These are phyloP conservation scores for Achaetomiella virescens DNA, from an alignment of 495 filamentous ascomycete genomes.

Conservation along the genomic window DNA sequence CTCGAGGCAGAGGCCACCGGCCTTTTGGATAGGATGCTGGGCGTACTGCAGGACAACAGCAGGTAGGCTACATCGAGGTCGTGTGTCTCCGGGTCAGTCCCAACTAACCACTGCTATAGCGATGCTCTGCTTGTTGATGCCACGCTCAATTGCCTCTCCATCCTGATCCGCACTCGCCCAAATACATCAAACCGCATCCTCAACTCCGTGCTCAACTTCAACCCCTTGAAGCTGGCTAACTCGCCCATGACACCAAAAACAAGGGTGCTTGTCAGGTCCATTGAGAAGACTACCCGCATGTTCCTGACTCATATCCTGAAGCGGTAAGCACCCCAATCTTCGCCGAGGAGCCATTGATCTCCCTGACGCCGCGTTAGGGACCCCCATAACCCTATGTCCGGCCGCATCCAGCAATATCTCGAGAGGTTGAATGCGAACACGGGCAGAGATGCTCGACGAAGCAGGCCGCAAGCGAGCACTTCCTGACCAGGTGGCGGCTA, in stretches of 20 bases:
- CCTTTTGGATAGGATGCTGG: slow-evolving; percentile 82
- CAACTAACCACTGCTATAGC: slow-evolving; percentile 39
- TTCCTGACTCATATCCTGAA: slow-evolving; percentile 74
- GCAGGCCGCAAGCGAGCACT: slow-evolving; percentile 66
- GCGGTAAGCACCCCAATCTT: slow-evolving; percentile 44
- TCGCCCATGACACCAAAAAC: slow-evolving; percentile 69
- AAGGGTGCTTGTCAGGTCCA: slow-evolving; percentile 79
- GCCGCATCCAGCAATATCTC: slow-evolving; percentile 73
- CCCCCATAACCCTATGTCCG: slow-evolving; percentile 57
- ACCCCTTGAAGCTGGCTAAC: slow-evolving; percentile 72
- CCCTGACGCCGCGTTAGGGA: slow-evolving; percentile 50
- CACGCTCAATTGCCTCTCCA: slow-evolving; percentile 78
- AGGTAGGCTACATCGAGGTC: slow-evolving; percentile 48
- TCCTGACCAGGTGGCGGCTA: slow-evolving; percentile 59
- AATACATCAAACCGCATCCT: slow-evolving; percentile 79
- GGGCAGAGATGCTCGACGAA: slow-evolving; percentile 70
- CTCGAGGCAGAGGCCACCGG: slow-evolving; percentile 89
- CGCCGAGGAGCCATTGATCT: neutral
- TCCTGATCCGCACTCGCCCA: slow-evolving; percentile 72
- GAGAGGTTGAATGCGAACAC: slow-evolving; percentile 69
- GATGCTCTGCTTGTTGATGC: slow-evolving; percentile 87
- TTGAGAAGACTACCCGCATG: slow-evolving; percentile 84
- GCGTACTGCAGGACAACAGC: slow-evolving; percentile 75
- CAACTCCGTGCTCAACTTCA: slow-evolving; percentile 80
- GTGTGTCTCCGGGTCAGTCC: neutral